These are phyloP conservation scores for Lyophyllum decastes DNA, from an alignment of 768 basidiomycete genomes.

Conservation along the genomic window DNA sequence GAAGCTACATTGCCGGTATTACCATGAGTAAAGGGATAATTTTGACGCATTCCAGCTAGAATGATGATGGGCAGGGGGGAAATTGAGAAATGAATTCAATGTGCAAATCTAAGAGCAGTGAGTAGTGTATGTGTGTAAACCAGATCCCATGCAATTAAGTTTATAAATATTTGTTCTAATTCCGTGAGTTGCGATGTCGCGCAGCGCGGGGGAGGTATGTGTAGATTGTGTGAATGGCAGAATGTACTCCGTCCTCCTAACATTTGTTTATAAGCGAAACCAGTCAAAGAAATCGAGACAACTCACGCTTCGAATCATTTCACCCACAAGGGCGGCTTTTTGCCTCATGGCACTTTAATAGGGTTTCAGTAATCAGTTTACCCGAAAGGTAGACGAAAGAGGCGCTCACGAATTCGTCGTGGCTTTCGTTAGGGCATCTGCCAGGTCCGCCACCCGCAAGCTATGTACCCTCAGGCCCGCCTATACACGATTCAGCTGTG, in stretches of 20 bases:
- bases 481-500: slow-evolving; percentile 23
- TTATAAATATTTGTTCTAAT: not conserved
- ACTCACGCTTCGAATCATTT: slow-evolving; percentile 35
- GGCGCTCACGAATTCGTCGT: slow-evolving; percentile 49
- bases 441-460: slow-evolving; percentile 46
- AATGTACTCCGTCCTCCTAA: slow-evolving; percentile 59
- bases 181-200: slow-evolving; percentile 25
- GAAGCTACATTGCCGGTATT: too few relatives aligned
- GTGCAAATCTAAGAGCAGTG: too few relatives aligned
- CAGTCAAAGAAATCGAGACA: not conserved
- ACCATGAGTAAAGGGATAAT: too few relatives aligned
- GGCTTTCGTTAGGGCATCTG: slow-evolving; percentile 55
- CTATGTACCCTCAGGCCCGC: slow-evolving; percentile 53
- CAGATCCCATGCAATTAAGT: not conserved
- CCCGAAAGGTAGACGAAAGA: not conserved
- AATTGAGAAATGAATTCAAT: too few relatives aligned
- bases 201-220: slow-evolving; percentile 45
- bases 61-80: too few relatives aligned
- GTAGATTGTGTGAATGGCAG: slow-evolving; percentile 57
- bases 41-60: too few relatives aligned
- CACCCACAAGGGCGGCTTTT: slow-evolving; percentile 48
- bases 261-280: not conserved
- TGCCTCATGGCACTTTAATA: slow-evolving; percentile 56
- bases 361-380: not conserved
- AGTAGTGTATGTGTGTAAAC: not conserved